Base-by-base conservation (phyloP, 2,329 filamentous ascomycete species). In the Lachnellula subtilissima region DNA sequence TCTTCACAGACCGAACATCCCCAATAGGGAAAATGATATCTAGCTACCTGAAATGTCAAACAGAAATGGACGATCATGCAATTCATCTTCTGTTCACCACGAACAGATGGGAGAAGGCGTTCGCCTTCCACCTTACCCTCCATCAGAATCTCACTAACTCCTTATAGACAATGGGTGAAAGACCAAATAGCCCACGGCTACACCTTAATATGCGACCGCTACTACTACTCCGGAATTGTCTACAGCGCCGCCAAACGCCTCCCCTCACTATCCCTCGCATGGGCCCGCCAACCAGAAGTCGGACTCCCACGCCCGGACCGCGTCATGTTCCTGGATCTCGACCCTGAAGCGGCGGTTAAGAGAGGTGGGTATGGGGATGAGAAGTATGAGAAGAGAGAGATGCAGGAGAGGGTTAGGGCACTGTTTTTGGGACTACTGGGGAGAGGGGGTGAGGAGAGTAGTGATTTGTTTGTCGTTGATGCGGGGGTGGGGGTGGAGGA, bases 181-280 rank as follows among this genome's bases (percentile, higher is more conserved):
- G 55, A 72, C 1, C 75, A 82, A 5, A 72, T 97, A 5, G 74
- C 76, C 0, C 71, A 76, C 1, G 92, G 93, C 8, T 85, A 79
- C 19, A 94, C 84, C 0, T 80, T 99, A 35, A 78, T 99, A 40
- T 86, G 93, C 63, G 94, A 99, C 72, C 86, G 94, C 48, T 99
- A 97, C 75, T 96, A 95, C 71, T 93, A 96, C 76, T 94, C 89
- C 19, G 94, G 94, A 53, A 89, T 92, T 55, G 91, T 97, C 50
- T 99, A 97, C 75, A 91, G 87, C 23, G 90, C 91, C 0, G 93
- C 94, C 3, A 97, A 97, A 70, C 78, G 83, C 46, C 90, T 89
- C 64, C 82, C 86, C 0, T 72, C 76, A 2, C 79, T 97, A 12
- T 76, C 81, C 0, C 76, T 97, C 0, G 73, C 80, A 0, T 99